Evolutionary conservation across 768 basidiomycete genomes (phyloP).

Genomic region (Russula sp.): DNA sequence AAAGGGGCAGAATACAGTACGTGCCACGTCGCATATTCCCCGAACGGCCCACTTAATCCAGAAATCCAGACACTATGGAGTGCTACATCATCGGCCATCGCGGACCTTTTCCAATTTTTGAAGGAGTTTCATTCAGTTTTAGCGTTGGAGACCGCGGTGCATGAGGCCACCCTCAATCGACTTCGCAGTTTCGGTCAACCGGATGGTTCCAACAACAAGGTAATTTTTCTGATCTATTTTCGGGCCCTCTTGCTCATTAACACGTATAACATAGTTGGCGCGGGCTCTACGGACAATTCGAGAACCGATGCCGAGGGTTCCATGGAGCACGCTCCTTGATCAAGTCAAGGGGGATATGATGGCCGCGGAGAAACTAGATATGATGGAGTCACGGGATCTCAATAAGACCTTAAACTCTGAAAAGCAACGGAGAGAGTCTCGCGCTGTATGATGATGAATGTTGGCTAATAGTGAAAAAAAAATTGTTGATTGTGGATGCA

Average conservation of each 20-base stretch:
- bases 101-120: slow-evolving; percentile 59
- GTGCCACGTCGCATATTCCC: slow-evolving; percentile 3
- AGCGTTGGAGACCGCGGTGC: slow-evolving; percentile 45
- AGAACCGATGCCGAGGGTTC: slow-evolving; percentile 42
- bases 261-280: slow-evolving; percentile 37
- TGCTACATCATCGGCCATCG: slow-evolving; percentile 51
- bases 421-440: slow-evolving; percentile 12
- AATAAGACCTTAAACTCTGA: not conserved
- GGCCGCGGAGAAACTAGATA: slow-evolving; percentile 62
- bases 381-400: slow-evolving; percentile 32
- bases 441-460: not conserved
- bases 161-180: slow-evolving; percentile 43
- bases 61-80: slow-evolving; percentile 42
- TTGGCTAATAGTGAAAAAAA: not conserved
- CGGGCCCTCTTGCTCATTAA: slow-evolving; percentile 4
- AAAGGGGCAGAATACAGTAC: slow-evolving; percentile 30
- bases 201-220: slow-evolving; percentile 30
- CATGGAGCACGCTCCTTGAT: slow-evolving; percentile 41
- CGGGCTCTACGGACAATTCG: slow-evolving; percentile 46
- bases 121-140: slow-evolving; percentile 47
- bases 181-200: slow-evolving; percentile 39
- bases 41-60: not conserved
- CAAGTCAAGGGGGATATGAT: slow-evolving; percentile 57
- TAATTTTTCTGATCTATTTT: not conserved
- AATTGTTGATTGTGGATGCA: not conserved